These are phyloP conservation scores for Crithidia mellificae DNA, from an alignment of 208 protist genomes.

Conservation along the genomic window DNA sequence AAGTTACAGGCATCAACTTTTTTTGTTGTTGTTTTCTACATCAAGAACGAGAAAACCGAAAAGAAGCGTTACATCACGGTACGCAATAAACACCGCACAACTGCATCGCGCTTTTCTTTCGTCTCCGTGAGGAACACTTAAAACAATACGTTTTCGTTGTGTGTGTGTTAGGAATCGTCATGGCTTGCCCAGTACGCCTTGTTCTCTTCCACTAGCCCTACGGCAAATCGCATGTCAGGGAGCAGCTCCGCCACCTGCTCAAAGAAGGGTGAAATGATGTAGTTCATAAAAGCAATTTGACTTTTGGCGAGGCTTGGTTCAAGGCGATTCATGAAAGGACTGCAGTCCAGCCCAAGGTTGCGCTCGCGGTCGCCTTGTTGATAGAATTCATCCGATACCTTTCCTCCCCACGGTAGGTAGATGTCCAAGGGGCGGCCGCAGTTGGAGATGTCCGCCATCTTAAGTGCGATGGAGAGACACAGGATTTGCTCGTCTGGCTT, in stretches of 20 bases:
- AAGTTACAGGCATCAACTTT: too few relatives aligned
- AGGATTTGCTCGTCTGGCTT: conserved; percentile 84
- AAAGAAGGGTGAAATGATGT: conserved; percentile 91
- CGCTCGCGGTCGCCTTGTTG: conserved; percentile 93
- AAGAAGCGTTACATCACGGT: too few relatives aligned
- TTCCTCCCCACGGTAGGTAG: conserved; percentile 89
- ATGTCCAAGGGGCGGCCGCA: conserved; percentile 86
- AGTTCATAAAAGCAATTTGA: conserved; percentile 93
- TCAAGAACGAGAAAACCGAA: too few relatives aligned
- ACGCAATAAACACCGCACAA: too few relatives aligned
- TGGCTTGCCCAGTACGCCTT: conserved; percentile 81
- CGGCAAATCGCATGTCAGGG: conserved; percentile 81
- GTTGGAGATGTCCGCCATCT: conserved; percentile 96
- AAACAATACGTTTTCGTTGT: too few relatives aligned
- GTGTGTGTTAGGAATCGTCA: conserved; percentile 40
- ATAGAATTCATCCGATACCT: conserved; percentile 94
- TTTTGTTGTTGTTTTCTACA: too few relatives aligned
- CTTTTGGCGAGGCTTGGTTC: conserved; percentile 81
- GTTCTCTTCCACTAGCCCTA: conserved; percentile 78
- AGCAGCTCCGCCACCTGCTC: conserved; percentile 81
- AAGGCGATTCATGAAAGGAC: conserved; percentile 93
- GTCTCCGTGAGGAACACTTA: too few relatives aligned
- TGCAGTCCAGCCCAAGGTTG: conserved; percentile 78
- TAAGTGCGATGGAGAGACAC: conserved; percentile 89
- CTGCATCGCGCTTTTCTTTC: too few relatives aligned